A percentile compares a stretch with the other conserved stretches of the same genome.
Evolutionary conservation across 305 asterid genomes (phyloP).

Genomic region (Petunia hybrid): DNA sequence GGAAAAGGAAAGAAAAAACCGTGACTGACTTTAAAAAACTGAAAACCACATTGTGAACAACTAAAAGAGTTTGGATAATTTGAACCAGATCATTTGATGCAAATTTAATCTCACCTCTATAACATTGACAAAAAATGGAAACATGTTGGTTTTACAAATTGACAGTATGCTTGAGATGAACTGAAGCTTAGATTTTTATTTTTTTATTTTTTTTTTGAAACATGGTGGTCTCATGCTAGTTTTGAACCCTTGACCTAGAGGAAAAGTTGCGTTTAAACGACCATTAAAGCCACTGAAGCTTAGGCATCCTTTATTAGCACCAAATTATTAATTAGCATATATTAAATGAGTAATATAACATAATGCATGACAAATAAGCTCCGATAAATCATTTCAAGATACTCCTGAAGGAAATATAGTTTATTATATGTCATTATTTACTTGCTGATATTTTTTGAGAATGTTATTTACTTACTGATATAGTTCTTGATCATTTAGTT

Average conservation of each 20-base stretch:
- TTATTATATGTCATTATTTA: not conserved
- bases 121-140: conserved; percentile 11
- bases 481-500: not conserved
- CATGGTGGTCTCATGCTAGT: too few relatives aligned
- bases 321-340: not conserved
- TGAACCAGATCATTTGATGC: conserved; percentile 2
- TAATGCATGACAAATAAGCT: not conserved
- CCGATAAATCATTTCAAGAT: not conserved
- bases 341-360: not conserved
- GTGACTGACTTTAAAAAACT: not conserved
- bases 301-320: not conserved
- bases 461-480: not conserved
- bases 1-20: not conserved
- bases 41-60: not conserved
- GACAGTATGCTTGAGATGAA: not conserved
- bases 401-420: not conserved
- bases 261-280: too few relatives aligned
- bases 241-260: too few relatives aligned
- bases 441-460: not conserved
- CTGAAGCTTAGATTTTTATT: not conserved
- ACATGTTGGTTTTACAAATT: not conserved
- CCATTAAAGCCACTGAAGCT: not conserved
- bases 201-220: too few relatives aligned
- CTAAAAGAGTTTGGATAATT: not conserved
- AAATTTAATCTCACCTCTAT: not conserved